These are phyloP conservation scores for Phytopythium mirpurense DNA, from an alignment of 352 stramenopile species.

Conservation along the genomic window DNA sequence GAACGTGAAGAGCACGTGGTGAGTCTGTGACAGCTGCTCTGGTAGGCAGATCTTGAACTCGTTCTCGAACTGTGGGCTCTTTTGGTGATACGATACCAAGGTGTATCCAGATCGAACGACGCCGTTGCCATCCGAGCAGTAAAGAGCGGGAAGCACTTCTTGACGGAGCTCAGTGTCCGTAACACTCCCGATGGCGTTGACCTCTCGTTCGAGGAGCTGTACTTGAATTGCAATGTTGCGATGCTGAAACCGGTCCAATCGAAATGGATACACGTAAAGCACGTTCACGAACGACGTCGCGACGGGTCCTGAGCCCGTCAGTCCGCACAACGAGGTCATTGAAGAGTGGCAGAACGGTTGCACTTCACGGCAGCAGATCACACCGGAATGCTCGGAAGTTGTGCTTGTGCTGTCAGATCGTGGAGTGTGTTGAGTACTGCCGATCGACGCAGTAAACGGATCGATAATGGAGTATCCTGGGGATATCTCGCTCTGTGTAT, in stretches of 20 bases:
- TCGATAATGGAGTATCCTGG: slow-evolving; percentile 15
- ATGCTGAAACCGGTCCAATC: slow-evolving; percentile 58
- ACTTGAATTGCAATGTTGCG: slow-evolving; percentile 66
- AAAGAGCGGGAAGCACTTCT: slow-evolving; percentile 32
- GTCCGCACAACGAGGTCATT: slow-evolving; percentile 25
- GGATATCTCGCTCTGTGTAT: not conserved
- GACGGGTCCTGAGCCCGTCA: slow-evolving; percentile 43
- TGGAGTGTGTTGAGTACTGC: too few species aligned
- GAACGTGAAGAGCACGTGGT: slow-evolving; percentile 72
- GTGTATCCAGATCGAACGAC: slow-evolving; percentile 18
- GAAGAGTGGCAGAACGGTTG: slow-evolving; percentile 56
- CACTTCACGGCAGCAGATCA: slow-evolving; percentile 40
- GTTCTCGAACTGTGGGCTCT: slow-evolving; percentile 68
- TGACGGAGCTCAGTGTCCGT: slow-evolving; percentile 23
- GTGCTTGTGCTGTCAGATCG: not conserved
- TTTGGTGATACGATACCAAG: slow-evolving; percentile 77
- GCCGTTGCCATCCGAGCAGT: slow-evolving; percentile 25
- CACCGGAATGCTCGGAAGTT: not conserved
- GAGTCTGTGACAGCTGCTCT: slow-evolving; percentile 29
- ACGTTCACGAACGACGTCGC: slow-evolving; percentile 51
- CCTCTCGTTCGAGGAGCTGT: slow-evolving; percentile 49
- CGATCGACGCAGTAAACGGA: slow-evolving; percentile 18
- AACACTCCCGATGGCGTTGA: slow-evolving; percentile 36
- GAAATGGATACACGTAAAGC: slow-evolving; percentile 63
- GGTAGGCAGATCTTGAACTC: slow-evolving; percentile 74